phyloP scores from a whole-genome alignment of 345 rosid species.

The Acer campestre region DNA sequence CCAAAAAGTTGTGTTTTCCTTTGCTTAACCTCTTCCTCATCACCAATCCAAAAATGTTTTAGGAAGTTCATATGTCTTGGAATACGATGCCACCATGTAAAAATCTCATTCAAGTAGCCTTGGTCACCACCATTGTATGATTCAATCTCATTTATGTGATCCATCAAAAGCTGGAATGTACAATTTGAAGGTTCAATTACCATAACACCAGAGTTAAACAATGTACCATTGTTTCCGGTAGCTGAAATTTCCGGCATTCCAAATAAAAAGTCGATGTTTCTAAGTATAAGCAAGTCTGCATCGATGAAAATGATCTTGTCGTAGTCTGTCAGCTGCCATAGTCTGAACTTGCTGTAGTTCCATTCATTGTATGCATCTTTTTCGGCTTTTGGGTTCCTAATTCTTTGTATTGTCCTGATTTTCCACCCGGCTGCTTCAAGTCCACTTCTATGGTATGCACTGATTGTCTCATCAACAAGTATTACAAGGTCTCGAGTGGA shows the following conservation, averaged over 20 bases:
- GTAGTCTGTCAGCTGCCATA: slow-evolving; percentile 96
- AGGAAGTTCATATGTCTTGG: slow-evolving; percentile 86
- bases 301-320: slow-evolving; percentile 93
- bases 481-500: slow-evolving; percentile 90
- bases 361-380: slow-evolving; percentile 95
- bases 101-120: slow-evolving; percentile 83
- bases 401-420: slow-evolving; percentile 73
- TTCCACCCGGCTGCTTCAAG: slow-evolving; percentile 95
- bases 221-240: slow-evolving; percentile 80
- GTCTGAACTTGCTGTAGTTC: slow-evolving; percentile 95
- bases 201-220: slow-evolving; percentile 93
- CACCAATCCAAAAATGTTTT: slow-evolving; percentile 91
- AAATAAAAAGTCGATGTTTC: slow-evolving; percentile 89
- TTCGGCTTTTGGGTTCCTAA: slow-evolving; percentile 96
- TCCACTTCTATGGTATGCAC: slow-evolving; percentile 77
- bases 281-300: slow-evolving; percentile 78
- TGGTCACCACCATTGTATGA: slow-evolving; percentile 95
- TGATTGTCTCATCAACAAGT: slow-evolving; percentile 80
- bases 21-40: slow-evolving; percentile 63
- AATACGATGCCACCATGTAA: slow-evolving; percentile 98
- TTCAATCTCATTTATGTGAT: slow-evolving; percentile 78
- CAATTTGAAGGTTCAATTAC: slow-evolving; percentile 84
- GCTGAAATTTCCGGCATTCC: slow-evolving; percentile 88
- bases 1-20: slow-evolving; percentile 79
- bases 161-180: slow-evolving; percentile 81